phyloP scores from a whole-genome alignment of 2,329 filamentous ascomycete species.

The Apiospora pterosperma region DNA sequence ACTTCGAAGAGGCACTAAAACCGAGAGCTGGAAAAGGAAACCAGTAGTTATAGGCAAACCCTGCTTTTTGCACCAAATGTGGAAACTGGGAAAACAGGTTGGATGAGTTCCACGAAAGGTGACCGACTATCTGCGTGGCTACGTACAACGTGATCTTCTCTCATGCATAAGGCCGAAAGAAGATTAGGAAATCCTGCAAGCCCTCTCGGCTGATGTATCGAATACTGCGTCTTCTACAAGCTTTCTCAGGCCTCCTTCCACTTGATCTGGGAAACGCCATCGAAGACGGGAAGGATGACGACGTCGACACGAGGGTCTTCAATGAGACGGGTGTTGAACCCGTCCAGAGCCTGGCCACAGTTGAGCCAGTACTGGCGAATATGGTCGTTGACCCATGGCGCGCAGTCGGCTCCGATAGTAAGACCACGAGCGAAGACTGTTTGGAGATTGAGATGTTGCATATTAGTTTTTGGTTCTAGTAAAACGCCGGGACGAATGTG shows the following conservation, averaged over 20 bases:
- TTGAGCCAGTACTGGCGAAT: constrained; percentile 14
- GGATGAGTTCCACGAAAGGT: too few species aligned
- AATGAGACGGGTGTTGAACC: constrained; percentile 12
- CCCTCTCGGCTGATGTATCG: too few species aligned
- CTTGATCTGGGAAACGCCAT: constrained; percentile 13
- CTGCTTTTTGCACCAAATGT: too few species aligned
- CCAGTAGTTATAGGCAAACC: too few species aligned
- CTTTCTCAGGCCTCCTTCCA: constrained; percentile 9
- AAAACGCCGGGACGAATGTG: not conserved
- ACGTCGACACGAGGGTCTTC: constrained; percentile 13
- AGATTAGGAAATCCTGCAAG: too few species aligned
- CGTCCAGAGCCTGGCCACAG: constrained; percentile 12
- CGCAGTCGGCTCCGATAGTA: constrained; percentile 11
- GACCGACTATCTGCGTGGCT: too few species aligned
- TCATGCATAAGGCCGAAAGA: too few species aligned
- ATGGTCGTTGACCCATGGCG: constrained; percentile 12
- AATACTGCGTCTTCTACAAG: too few species aligned
- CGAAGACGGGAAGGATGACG: constrained; percentile 13
- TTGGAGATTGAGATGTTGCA: not conserved
- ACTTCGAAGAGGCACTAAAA: too few species aligned
- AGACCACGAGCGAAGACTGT: constrained; percentile 16
- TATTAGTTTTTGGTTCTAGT: not conserved
- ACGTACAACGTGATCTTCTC: too few species aligned
- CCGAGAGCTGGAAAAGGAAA: too few species aligned
- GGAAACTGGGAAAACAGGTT: too few species aligned